Conservation (phyloP, 176 grass and related monocot genomes). For the Ananas comosus region DNA sequence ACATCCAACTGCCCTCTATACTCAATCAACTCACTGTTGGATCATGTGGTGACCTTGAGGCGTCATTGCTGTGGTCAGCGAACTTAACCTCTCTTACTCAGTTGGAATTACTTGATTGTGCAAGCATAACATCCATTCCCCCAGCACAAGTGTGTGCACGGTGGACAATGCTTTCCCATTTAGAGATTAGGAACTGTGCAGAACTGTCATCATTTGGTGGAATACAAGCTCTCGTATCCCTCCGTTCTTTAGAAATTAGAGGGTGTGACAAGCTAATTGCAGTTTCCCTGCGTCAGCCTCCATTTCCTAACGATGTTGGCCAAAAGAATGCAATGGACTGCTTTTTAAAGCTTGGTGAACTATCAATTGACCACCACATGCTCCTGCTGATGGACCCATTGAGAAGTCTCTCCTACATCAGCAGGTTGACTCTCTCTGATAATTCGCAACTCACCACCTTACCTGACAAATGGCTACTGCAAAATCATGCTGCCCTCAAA, state of each 20-base stretch:
- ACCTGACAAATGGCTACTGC: not conserved
- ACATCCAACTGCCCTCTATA: not conserved
- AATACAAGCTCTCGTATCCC: not conserved
- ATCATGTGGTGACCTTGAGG: not conserved
- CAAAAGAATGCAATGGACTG: not conserved
- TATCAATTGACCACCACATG: not conserved
- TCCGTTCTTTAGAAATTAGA: not conserved
- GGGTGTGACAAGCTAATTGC: not conserved
- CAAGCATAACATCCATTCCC: slow-evolving; percentile 1
- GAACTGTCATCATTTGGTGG: slow-evolving; percentile 3
- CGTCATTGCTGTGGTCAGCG: not conserved
- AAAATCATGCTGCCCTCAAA: not conserved
- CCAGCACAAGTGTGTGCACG: not conserved
- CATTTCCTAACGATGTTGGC: not conserved
- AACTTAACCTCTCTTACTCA: not conserved
- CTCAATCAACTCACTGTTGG: not conserved
- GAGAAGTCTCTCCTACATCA: not conserved
- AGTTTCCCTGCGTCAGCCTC: not conserved
- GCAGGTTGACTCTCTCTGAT: not conserved
- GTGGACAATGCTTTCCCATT: not conserved
- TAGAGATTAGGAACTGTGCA: not conserved
- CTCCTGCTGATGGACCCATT: not conserved
- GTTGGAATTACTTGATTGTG: not conserved
- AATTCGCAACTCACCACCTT: not conserved
- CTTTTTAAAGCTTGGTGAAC: not conserved